Conservation (phyloP, 495 filamentous ascomycete species). For the Elasticomyces elasticus region DNA sequence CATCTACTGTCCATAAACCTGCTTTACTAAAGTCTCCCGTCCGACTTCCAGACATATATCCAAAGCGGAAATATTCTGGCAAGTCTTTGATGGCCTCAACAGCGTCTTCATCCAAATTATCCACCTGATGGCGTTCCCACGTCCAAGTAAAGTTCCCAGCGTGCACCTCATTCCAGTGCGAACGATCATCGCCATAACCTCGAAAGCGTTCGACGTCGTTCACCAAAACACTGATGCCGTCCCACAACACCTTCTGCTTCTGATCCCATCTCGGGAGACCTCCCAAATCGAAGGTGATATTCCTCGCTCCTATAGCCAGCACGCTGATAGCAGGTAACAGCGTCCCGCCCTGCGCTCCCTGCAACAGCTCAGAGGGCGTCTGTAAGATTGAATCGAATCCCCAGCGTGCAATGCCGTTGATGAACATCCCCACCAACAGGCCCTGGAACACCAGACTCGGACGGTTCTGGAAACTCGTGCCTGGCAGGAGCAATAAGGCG, state of each 20-base stretch:
- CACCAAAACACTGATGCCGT: slow-evolving; percentile 76
- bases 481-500: slow-evolving; percentile 67
- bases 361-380: slow-evolving; percentile 59
- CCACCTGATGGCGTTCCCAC: slow-evolving; percentile 12
- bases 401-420: slow-evolving; percentile 89
- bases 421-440: slow-evolving; percentile 77
- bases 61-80: slow-evolving; percentile 78
- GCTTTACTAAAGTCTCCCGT: slow-evolving; percentile 71
- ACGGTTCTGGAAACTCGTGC: slow-evolving; percentile 73
- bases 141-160: slow-evolving; percentile 18
- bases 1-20: slow-evolving; percentile 61
- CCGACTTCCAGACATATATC: slow-evolving; percentile 58
- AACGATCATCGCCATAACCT: slow-evolving; percentile 26
- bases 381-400: slow-evolving; percentile 87
- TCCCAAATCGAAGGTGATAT: slow-evolving; percentile 47
- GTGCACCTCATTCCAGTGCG: slow-evolving; percentile 15
- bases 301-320: slow-evolving; percentile 27
- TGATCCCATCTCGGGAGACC: slow-evolving; percentile 26
- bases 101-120: not conserved
- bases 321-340: slow-evolving; percentile 49
- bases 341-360: slow-evolving; percentile 55
- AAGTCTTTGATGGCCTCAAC: slow-evolving; percentile 2
- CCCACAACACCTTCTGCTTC: slow-evolving; percentile 27
- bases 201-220: slow-evolving; percentile 73
- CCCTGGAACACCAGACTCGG: slow-evolving; percentile 75